phyloP scores from a whole-genome alignment of 345 rosid species.

The Brassica rapa region DNA sequence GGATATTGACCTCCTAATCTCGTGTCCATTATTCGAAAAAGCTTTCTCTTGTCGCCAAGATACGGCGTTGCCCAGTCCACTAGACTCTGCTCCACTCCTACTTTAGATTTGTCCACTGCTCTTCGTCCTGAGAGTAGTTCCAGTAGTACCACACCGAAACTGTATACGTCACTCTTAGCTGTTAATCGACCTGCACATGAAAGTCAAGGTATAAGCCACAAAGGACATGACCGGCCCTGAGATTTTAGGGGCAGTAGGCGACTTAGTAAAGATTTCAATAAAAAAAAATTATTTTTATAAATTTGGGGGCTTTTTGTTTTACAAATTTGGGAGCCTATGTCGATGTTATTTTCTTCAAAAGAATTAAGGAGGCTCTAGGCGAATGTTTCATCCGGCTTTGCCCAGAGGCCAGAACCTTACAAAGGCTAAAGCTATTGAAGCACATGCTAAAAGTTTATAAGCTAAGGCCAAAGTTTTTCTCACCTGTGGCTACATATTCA shows the following conservation, averaged over 20 bases:
- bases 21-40: conserved; percentile 94
- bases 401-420: no score
- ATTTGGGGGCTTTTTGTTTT: no score
- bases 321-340: no score
- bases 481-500: conserved; percentile 96
- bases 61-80: conserved; percentile 98
- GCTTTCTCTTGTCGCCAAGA: conserved; percentile 78
- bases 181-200: conserved; percentile 77
- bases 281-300: no score
- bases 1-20: conserved; percentile 94
- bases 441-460: neutral
- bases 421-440: neutral
- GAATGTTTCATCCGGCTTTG: no score
- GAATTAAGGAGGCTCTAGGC: no score
- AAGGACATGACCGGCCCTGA: no score
- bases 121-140: conserved; percentile 88
- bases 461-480: conserved; percentile 1
- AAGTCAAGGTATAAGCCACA: neutral
- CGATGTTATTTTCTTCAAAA: no score
- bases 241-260: no score
- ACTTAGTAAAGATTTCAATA: no score
- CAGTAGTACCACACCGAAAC: conserved; percentile 92
- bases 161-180: conserved; percentile 91
- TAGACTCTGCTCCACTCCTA: conserved; percentile 78
- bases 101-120: conserved; percentile 84